Base-by-base conservation (phyloP, 495 filamentous ascomycete genomes). In the Friedmanniomyces simplex region DNA sequence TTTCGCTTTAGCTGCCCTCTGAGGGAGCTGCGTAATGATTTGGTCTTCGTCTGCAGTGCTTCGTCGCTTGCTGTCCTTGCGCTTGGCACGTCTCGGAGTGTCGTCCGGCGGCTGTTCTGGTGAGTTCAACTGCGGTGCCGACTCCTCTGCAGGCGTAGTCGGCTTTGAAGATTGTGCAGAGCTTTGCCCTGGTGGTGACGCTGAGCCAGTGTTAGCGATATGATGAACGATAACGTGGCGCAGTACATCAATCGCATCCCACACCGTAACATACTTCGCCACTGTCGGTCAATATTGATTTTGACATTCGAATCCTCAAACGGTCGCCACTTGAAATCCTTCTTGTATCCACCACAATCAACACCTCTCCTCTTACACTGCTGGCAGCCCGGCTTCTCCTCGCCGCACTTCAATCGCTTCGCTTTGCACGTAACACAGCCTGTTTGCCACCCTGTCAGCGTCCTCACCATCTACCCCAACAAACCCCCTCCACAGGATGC, bases 361-460 rank as follows among this genome's bases (percentile, higher is more conserved):
- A 89, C 85, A 54, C 79, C 82, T 25, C 87, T 79, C 53, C 82
- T 80, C 39, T 80, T 74, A 66, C 87, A 89, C 72, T 89, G 86
- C 39, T 82, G 76, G 64, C 87, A 91, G 34, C 75, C 77, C 6
- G 87, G 87, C 60, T 91, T 88, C 34, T 78, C 81, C 67, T 91
- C 87, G 66, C 88, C 87, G 71, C 87, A 91, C 68, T 91, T 91
- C 53, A 91, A 71, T 58, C 87, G 76, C 67, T 89, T 91, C 47
- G 82, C 77, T 70, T 90, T 91, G 74, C 87, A 91, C 48, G 86
- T 89, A 55, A 84, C 76, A 71, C 87, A 91, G 53, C 87, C 86
- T 90, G 52, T 53, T 12, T 41, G 26, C 47, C 20, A 45, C 18
- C 39, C 36, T 36, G 47, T 42, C n/a, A 59, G 32, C 57, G 55